These are phyloP conservation scores for Pyrus bretschneideri DNA, from an alignment of 306 rosid species.

Conservation along the genomic window DNA sequence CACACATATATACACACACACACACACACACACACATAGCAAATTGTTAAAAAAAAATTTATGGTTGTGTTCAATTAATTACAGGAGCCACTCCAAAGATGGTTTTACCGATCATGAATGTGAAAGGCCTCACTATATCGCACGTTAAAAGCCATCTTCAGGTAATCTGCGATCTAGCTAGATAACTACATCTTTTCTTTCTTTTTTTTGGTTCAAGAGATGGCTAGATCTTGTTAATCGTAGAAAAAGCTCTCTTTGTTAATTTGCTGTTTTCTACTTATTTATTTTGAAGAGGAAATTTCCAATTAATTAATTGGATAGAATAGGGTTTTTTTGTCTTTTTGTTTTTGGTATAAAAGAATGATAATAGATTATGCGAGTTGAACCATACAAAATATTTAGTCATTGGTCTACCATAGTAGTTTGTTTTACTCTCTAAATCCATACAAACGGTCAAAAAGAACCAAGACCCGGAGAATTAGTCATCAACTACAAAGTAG, in stretches of 20 bases:
- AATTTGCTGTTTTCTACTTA: background rate
- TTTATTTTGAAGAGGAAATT: background rate
- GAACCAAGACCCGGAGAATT: too few species aligned
- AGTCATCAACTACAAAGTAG: too few species aligned
- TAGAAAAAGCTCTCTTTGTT: background rate
- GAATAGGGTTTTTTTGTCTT: background rate
- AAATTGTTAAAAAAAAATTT: background rate
- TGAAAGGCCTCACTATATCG: slow-evolving; percentile 63
- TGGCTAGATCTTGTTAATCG: background rate
- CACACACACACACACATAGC: too few species aligned
- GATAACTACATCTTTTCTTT: background rate
- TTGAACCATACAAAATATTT: too few species aligned
- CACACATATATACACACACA: too few species aligned
- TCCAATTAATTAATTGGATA: background rate
- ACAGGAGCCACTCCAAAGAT: slow-evolving; percentile 87
- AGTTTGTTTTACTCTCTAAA: too few species aligned
- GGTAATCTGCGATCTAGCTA: slow-evolving; percentile 27
- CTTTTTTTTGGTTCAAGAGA: background rate
- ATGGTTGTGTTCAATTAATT: background rate
- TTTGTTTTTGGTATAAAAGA: too few species aligned
- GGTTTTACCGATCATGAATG: slow-evolving; percentile 69
- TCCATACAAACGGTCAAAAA: too few species aligned
- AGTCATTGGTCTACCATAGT: too few species aligned
- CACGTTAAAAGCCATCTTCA: slow-evolving; percentile 97
- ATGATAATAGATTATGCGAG: too few species aligned